Percentiles rank a stretch among this genome's conserved stretches.
These are phyloP conservation scores for Cercophora scortea DNA, from an alignment of 495 filamentous ascomycete genomes.

Conservation along the genomic window DNA sequence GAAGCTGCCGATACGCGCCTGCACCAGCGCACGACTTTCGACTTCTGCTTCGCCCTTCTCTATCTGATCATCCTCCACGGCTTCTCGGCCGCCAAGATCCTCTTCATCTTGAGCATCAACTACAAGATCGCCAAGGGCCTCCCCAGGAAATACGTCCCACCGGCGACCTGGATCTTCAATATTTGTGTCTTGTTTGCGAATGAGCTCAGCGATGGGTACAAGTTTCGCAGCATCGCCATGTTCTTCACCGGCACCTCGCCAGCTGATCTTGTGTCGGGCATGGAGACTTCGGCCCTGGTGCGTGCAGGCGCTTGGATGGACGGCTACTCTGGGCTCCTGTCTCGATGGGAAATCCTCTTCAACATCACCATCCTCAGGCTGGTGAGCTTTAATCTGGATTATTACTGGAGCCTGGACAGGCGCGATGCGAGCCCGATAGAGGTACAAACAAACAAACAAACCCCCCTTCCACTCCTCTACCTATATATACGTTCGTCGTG, in stretches of 20 bases:
- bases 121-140: conserved; percentile 66
- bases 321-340: conserved; percentile 67
- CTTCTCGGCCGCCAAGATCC: conserved; percentile 72
- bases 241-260: conserved; percentile 35
- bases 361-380: conserved; percentile 91
- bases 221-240: conserved; percentile 51
- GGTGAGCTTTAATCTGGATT: conserved; percentile 95
- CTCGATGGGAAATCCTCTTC: conserved; percentile 92
- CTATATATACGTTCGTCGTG: too few relatives aligned
- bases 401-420: conserved; percentile 80
- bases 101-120: conserved; percentile 73
- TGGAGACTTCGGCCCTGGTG: conserved; percentile 31
- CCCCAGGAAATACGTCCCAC: conserved; percentile 58
- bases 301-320: conserved; percentile 63
- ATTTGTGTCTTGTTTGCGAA: conserved; percentile 81
- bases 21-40: conserved; percentile 73
- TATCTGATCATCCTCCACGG: conserved; percentile 80
- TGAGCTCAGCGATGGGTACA: conserved; percentile 75
- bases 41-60: conserved; percentile 71
- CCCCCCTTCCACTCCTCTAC: not conserved
- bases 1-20: conserved; percentile 58
- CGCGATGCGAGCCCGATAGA: conserved; percentile 64
- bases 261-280: conserved; percentile 16
- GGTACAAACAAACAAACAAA: conserved; percentile 67
- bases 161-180: conserved; percentile 91